These are phyloP conservation scores for Starmerella bombi DNA, from an alignment of 805 yeast species.

Conservation along the genomic window DNA sequence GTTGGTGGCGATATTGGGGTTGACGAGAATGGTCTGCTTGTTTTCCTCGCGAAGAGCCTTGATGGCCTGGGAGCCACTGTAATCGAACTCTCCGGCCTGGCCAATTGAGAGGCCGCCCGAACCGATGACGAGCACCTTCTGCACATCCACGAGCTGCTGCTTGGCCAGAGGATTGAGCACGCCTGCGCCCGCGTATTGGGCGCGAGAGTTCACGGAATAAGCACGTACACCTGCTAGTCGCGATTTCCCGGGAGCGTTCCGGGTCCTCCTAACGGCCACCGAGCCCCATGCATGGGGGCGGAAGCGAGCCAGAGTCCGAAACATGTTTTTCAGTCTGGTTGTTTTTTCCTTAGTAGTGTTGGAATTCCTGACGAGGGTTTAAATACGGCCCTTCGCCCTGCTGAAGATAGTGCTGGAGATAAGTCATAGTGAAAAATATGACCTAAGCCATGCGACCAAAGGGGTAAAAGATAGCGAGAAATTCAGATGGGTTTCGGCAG, in stretches of 20 bases:
- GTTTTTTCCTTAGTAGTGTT: too few species aligned
- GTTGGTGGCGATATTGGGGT: conserved; percentile 95
- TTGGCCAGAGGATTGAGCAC: conserved; percentile 25
- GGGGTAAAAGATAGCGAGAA: too few species aligned
- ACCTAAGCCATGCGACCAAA: too few species aligned
- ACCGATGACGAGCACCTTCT: conserved; percentile 81
- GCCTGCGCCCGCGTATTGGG: conserved; percentile 29
- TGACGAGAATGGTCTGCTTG: conserved; percentile 85
- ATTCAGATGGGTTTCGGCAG: too few species aligned
- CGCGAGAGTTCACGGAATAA: conserved; percentile 6
- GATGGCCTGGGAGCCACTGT: conserved; percentile 97
- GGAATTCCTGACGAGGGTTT: too few species aligned
- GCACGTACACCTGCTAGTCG: conserved; percentile 4
- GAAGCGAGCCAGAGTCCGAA: conserved; percentile 13
- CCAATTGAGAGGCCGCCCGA: conserved; percentile 98
- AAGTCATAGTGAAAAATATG: too few species aligned
- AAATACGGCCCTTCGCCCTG: too few species aligned
- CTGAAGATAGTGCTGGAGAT: too few species aligned
- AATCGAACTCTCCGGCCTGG: conserved; percentile 98
- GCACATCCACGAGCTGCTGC: conserved; percentile 54
- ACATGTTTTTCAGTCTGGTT: conserved; percentile 1
- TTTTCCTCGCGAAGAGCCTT: conserved; percentile 97
- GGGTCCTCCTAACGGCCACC: conserved; percentile 15
- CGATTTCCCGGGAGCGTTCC: conserved; percentile 17
- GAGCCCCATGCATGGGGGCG: conserved; percentile 15